Conservation (phyloP, 305 asterid species). For the Fraxinus velutina region DNA sequence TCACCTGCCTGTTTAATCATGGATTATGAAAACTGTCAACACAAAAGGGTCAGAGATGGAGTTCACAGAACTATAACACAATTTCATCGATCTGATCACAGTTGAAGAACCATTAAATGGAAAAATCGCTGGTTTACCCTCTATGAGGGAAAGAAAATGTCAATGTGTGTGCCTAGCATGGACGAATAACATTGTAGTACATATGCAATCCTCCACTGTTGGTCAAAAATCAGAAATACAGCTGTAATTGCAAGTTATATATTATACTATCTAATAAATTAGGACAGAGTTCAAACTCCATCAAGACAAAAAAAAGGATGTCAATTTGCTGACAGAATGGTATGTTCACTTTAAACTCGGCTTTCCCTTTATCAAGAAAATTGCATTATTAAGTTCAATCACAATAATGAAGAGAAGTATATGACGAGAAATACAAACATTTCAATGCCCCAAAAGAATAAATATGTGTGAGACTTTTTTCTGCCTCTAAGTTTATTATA, state of each 20-base stretch:
- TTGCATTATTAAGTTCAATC: slow-evolving; percentile 15
- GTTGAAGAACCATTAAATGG: background rate
- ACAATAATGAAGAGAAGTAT: background rate
- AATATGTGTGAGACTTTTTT: background rate
- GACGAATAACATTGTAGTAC: background rate
- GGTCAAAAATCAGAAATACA: background rate
- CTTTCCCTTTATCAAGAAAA: slow-evolving; percentile 4
- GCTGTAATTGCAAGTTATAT: background rate
- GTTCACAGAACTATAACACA: background rate
- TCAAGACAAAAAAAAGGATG: background rate
- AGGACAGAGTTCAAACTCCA: background rate
- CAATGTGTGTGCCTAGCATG: background rate
- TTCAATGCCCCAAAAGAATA: background rate
- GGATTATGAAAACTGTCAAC: slow-evolving; percentile 18
- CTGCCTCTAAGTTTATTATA: background rate
- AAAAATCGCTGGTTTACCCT: background rate
- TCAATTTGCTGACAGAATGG: background rate
- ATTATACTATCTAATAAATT: background rate
- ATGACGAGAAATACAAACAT: background rate
- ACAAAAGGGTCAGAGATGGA: background rate
- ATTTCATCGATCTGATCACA: background rate
- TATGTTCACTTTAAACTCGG: background rate
- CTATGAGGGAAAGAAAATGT: no score
- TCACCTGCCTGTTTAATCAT: slow-evolving; percentile 73
- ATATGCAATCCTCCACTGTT: background rate